Evolutionary conservation across 176 grass and related monocot genomes (phyloP).

Genomic region (Aechmea fasciata): DNA sequence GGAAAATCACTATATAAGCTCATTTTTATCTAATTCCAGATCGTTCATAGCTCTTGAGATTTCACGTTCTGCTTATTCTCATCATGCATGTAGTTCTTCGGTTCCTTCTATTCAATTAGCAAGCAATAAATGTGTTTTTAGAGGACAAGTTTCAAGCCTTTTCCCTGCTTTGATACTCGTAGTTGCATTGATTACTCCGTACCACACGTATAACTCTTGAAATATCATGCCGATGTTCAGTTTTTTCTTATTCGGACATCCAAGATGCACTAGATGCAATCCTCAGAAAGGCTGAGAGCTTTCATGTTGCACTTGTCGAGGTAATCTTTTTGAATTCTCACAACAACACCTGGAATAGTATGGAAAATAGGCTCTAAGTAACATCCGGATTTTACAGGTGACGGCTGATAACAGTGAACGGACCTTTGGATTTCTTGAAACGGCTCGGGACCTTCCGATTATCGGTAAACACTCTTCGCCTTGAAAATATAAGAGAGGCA

Average conservation of each 20-base stretch:
- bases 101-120: too few relatives aligned
- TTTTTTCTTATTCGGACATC: conserved; percentile 22
- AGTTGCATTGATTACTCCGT: conserved; percentile 2
- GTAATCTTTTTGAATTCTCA: conserved; percentile 12
- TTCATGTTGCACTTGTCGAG: conserved; percentile 39
- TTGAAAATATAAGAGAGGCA: background rate
- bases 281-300: conserved; percentile 19
- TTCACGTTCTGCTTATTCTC: background rate
- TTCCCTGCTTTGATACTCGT: background rate
- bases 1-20: too few relatives aligned
- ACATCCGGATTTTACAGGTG: conserved; percentile 17
- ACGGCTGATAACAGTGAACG: conserved; percentile 13
- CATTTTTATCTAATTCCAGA: background rate
- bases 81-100: background rate
- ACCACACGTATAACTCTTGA: background rate
- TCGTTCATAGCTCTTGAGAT: background rate
- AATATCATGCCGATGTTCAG: conserved; percentile 7
- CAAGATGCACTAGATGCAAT: conserved; percentile 28
- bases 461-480: conserved; percentile 10
- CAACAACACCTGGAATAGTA: background rate
- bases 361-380: background rate
- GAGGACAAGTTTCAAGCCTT: background rate
- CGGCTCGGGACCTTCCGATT: conserved; percentile 11
- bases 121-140: too few relatives aligned
- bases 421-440: conserved; percentile 33